Percentiles rank a stretch among this genome's conserved stretches.
Evolutionary conservation across 2,329 filamentous ascomycete species (phyloP).

Genomic region (Samsoniella hepiali): DNA sequence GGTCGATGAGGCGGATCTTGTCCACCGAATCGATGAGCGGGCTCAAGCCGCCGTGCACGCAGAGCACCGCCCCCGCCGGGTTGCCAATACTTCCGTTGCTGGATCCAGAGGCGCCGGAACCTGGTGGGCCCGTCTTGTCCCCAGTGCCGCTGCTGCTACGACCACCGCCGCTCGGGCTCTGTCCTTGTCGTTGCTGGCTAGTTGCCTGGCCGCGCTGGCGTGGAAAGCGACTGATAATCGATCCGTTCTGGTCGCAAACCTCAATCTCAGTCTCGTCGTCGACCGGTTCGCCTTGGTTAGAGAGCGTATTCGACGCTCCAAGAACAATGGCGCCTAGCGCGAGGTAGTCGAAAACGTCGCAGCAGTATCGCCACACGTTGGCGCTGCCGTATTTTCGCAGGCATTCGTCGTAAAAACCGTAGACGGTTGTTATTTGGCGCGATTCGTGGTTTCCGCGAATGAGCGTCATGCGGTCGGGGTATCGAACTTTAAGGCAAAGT

Average conservation of each 20-base stretch:
- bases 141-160: conserved; percentile 22
- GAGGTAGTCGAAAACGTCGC: conserved; percentile 96
- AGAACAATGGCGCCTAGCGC: conserved; percentile 85
- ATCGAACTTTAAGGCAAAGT: conserved; percentile 93
- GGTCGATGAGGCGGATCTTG: conserved; percentile 90
- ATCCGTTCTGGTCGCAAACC: conserved; percentile 79
- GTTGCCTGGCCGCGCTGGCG: conserved; percentile 39
- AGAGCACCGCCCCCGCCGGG: conserved; percentile 79
- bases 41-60: conserved; percentile 90
- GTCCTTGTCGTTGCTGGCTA: conserved; percentile 25
- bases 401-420: conserved; percentile 98
- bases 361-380: conserved; percentile 96
- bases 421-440: conserved; percentile 93
- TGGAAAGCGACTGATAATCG: conserved; percentile 70
- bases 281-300: conserved; percentile 44
- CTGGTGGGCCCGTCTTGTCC: conserved; percentile 64
- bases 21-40: conserved; percentile 91
- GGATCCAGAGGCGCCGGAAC: conserved; percentile 72
- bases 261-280: conserved; percentile 87
- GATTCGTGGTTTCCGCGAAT: conserved; percentile 96
- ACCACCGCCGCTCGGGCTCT: conserved; percentile 28
- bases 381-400: conserved; percentile 93
- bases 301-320: conserved; percentile 70
- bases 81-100: conserved; percentile 63
- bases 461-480: conserved; percentile 93